Base-by-base conservation (phyloP, 2,329 filamentous ascomycete species). In the Penicillium sclerotiorum region DNA sequence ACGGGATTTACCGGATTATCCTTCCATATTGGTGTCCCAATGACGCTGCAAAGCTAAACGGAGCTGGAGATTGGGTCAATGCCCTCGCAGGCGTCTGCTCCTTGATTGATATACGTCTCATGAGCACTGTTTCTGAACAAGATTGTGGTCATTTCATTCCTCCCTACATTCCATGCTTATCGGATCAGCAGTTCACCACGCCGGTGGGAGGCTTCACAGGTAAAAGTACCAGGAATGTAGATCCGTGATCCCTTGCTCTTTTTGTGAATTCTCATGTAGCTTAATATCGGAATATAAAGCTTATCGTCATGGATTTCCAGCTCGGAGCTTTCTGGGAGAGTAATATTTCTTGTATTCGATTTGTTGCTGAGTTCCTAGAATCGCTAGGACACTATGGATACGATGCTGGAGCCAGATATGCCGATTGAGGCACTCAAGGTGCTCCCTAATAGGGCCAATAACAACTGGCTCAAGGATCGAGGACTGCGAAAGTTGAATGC, bases 121-220 rank as follows among this genome's bases (percentile, higher is more conserved):
- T 33, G 35, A 39, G 23, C 44, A 20, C 11, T 36, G 20, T 27
- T 46, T 38, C 39, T 42, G 27, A 33, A 30, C 12, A 40, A 44
- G 30, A 41, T 41, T 32, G 28, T 27, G 45, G 23, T 40, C 44
- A 51, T 39, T n/a, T 35, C 57, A 60, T 61, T 60, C 53, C 53
- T 50, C 59, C 59, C 59, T 61, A 50, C 59, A 61, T 61, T 61
- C 59, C 40, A 20, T 21, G n/a, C 42, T 13, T 18, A 21, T 44
- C 25, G 21, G 45, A 54, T 47, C 37, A 45, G 36, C 38, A 38
- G 27, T 35, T 47, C 17, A 30, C 50, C 53, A 53, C 42, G 40
- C 40, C 17, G 39, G 9, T 35, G 38, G 39, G 36, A 28, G 32
- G 32, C 39, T 49, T 17, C 36, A 37, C 38, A 28, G 41, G 36